Base-by-base conservation (phyloP, 2,329 filamentous ascomycete genomes). In the Phialophora chinensis region DNA sequence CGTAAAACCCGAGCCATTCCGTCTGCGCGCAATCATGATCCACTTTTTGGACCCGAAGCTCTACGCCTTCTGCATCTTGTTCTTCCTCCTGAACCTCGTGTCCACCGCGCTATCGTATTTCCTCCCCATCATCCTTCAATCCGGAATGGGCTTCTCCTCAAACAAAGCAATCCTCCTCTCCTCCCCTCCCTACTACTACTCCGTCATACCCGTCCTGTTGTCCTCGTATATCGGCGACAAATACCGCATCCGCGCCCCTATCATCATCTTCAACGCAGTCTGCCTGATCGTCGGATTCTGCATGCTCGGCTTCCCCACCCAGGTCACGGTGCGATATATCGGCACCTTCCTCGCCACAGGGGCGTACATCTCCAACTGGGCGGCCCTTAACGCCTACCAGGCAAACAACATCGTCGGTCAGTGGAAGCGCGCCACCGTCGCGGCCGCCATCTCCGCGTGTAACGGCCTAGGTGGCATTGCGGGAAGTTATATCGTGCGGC, bases 291-390 rank as follows among this genome's bases (percentile, higher is more conserved):
- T 82, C 0, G 88, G 88, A 2, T 90, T 90, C 75, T 81, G 84
- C 69, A 87, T 90, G 84, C 81, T 90, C 3, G 88, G 88, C 1
- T 88, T 90, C 73, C 79, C 84, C 0, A 65, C 72, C 29, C 83
- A 88, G 63, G 84, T 88, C 60, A 80, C 86, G 0, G 86, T 87
- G 3, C 84, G 88, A 56, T 90, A 90, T 69, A 79, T 88, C 33
- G 88, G 88, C 8, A 87, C 86, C 0, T 90, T 85, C 74, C 81
- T 91, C 1, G 87, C 88, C 0, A 90, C 88, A 0, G 88, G 88
- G 0, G 87, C 88, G 0, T 90, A 90, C 69, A 83, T 90, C 3
- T 86, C 85, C 3, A 91, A 91, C 69, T 90, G 88, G 88, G 88
- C 88, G 0, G 88, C 87, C 0, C 78, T 90, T 68, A 88, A 85